Conservation (phyloP, 2,329 filamentous ascomycete genomes). For the Claviceps spartinae region DNA sequence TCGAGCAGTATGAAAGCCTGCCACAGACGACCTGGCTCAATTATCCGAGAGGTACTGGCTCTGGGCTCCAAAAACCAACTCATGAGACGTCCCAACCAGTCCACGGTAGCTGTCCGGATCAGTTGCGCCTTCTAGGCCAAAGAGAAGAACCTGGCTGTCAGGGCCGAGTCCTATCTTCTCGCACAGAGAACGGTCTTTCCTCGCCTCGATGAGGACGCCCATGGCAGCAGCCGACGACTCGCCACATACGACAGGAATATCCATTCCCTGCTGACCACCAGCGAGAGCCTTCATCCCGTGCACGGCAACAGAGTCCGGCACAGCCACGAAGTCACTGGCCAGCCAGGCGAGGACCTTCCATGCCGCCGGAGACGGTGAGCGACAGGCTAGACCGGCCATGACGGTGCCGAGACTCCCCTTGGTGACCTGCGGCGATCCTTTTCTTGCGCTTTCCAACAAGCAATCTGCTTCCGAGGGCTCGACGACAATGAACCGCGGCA, state of each 20-base stretch:
- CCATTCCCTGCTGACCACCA: not conserved
- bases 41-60: not conserved
- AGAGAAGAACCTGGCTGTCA: slow-evolving; percentile 6
- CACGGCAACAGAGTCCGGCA: slow-evolving; percentile 6
- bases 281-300: slow-evolving; percentile 9
- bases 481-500: slow-evolving; percentile 7
- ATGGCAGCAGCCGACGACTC: slow-evolving; percentile 8
- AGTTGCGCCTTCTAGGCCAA: slow-evolving; percentile 9
- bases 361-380: slow-evolving; percentile 7
- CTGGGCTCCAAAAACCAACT: slow-evolving; percentile 7
- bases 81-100: slow-evolving; percentile 3
- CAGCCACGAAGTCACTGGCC: slow-evolving; percentile 8
- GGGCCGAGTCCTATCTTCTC: slow-evolving; percentile 4
- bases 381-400: slow-evolving; percentile 9
- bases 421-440: slow-evolving; percentile 2
- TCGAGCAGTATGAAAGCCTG: no score
- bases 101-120: slow-evolving; percentile 6
- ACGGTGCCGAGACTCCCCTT: slow-evolving; percentile 3
- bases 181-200: not conserved
- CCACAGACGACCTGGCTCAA: not conserved
- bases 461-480: slow-evolving; percentile 9
- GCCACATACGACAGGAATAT: slow-evolving; percentile 8
- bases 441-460: slow-evolving; percentile 7
- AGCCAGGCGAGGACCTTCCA: slow-evolving; percentile 9
- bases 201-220: slow-evolving; percentile 5